Conservation (phyloP, 2,329 filamentous ascomycete genomes). For the Xylaria digitata region DNA sequence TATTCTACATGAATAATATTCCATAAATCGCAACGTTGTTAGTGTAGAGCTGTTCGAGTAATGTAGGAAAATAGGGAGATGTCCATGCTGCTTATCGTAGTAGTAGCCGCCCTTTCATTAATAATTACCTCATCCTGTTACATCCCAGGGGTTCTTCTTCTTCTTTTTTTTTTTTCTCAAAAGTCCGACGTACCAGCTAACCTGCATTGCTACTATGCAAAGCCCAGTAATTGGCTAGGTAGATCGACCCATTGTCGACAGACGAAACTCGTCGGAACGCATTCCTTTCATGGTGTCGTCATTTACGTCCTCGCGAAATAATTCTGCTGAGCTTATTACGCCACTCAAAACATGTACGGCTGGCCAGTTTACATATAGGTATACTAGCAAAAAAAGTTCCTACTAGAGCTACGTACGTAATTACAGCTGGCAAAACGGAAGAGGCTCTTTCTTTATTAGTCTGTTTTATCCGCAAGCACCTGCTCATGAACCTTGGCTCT, state of each 20-base stretch:
- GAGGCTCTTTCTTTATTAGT: neutral
- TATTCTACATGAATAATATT: too few relatives aligned
- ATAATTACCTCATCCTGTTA: too few relatives aligned
- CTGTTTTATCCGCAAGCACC: neutral
- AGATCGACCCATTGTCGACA: too few relatives aligned
- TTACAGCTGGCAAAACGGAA: constrained; percentile 4
- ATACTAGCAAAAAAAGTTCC: neutral
- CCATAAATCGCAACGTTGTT: too few relatives aligned
- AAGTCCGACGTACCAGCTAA: constrained; percentile 10
- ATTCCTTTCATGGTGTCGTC: constrained; percentile 8
- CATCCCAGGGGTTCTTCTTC: too few relatives aligned
- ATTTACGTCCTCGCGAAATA: constrained; percentile 6
- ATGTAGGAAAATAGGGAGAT: too few relatives aligned
- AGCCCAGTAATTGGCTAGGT: neutral
- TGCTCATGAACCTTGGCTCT: constrained; percentile 7
- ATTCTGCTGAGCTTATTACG: constrained; percentile 19
- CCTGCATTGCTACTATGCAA: constrained; percentile 16
- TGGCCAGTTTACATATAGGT: too few relatives aligned
- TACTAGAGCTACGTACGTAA: neutral
- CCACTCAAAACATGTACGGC: neutral
- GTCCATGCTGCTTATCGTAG: too few relatives aligned
- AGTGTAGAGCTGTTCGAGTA: too few relatives aligned
- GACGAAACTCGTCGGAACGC: neutral
- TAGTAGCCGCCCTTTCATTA: too few relatives aligned
- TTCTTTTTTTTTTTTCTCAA: neutral